phyloP scores from a whole-genome alignment of 768 basidiomycete genomes.

The Lenzites betulinus region DNA sequence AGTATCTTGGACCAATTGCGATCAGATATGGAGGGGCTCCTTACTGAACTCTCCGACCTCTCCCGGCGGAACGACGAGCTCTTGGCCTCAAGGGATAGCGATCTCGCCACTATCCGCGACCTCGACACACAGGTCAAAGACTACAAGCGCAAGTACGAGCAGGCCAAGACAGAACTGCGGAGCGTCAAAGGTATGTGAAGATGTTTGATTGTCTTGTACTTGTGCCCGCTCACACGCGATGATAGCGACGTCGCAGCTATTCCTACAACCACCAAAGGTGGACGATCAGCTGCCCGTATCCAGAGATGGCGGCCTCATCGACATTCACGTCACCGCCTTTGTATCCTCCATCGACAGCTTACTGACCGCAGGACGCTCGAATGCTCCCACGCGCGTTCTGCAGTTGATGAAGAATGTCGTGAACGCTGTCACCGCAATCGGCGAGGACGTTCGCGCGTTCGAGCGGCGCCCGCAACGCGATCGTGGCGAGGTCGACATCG shows the following conservation, averaged over 20 bases:
- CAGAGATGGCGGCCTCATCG: conserved; percentile 79
- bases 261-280: conserved; percentile 76
- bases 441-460: conserved; percentile 82
- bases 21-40: conserved; percentile 77
- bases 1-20: conserved; percentile 77
- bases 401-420: conserved; percentile 93
- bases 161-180: conserved; percentile 92
- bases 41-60: conserved; percentile 78
- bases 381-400: conserved; percentile 82
- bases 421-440: conserved; percentile 82
- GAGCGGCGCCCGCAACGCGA: conserved; percentile 64
- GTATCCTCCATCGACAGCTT: conserved; percentile 87
- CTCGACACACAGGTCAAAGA: conserved; percentile 83
- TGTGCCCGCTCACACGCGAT: too few species aligned
- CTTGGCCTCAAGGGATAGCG: conserved; percentile 83
- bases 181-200: conserved; percentile 79
- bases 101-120: conserved; percentile 72
- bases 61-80: conserved; percentile 89
- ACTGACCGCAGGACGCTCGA: conserved; percentile 80
- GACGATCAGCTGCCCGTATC: conserved; percentile 90
- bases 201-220: not conserved
- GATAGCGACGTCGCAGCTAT: conserved; percentile 92
- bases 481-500: conserved; percentile 64
- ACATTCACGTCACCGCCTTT: conserved; percentile 91
- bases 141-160: conserved; percentile 94